These are phyloP conservation scores for Chlorella sp. DNA, from an alignment of 139 green algal species.

Conservation along the genomic window DNA sequence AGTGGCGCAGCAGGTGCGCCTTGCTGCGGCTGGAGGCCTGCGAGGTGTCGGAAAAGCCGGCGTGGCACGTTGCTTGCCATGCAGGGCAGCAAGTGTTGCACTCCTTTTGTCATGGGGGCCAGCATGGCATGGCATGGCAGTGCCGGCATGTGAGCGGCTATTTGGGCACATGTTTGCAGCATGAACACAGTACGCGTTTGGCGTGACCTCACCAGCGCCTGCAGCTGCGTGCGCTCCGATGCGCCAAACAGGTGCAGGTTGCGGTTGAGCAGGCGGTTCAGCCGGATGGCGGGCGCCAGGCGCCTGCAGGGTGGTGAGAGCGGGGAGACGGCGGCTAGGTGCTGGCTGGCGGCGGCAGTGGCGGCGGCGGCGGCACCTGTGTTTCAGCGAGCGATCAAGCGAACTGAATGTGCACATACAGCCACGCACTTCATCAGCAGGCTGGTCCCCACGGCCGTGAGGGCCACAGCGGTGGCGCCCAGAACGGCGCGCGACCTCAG, in stretches of 20 bases:
- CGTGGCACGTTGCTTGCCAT: too few species aligned
- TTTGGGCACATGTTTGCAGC: too few species aligned
- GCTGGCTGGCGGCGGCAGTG: background rate
- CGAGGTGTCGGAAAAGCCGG: too few species aligned
- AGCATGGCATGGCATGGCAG: too few species aligned
- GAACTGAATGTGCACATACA: background rate
- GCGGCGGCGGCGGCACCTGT: background rate
- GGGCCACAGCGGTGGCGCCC: background rate
- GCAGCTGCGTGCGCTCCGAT: background rate
- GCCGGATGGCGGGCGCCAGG: slow-evolving; percentile 1
- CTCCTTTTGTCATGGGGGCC: too few species aligned
- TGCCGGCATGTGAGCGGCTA: too few species aligned
- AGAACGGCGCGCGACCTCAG: background rate
- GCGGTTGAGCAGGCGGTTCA: slow-evolving; percentile 36
- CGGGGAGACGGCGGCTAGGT: too few species aligned
- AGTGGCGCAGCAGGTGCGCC: slow-evolving; percentile 30
- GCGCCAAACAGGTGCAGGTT: slow-evolving; percentile 40
- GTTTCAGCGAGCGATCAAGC: background rate
- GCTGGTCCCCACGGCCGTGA: background rate
- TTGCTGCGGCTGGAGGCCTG: background rate
- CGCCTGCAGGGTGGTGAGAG: background rate
- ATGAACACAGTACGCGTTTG: too few species aligned
- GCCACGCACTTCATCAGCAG: background rate
- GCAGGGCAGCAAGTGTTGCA: too few species aligned
- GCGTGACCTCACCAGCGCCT: slow-evolving; percentile 11